Evolutionary conservation across 2,329 filamentous ascomycete species (phyloP), one percentile per base, ranked within the genome.

Genomic region (Penicillium oxalicum): DNA sequence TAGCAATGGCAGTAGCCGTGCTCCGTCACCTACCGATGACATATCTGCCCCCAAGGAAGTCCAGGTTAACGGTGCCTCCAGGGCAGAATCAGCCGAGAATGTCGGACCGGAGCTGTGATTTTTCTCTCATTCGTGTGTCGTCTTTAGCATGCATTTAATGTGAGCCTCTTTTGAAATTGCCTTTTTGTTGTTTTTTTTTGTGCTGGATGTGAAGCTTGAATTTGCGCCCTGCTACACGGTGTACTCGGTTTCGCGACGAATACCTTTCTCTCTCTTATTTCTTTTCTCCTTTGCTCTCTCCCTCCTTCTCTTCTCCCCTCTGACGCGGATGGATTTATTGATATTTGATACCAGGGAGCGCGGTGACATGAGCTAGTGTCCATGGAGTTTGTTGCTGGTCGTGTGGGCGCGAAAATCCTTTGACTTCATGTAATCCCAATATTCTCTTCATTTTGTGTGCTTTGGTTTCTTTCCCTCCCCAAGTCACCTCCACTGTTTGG

Each of bases 1-100:
- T 26, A 67, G 67, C 51, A 68, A 68, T 37, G 64, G 61, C 13
- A 64, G 64, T 26, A 68, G 66, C 38, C 59, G 59, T 36, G 61
- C 64, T 25, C 58, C 58, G 5, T 62, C 66, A n/a, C 49, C 60
- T 25, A 51, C 60, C 28, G 61, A 63, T 4, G 61, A 59, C 9
- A 55, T 56, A 11, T 48, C 50, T 34, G 57, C 48, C 27, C 57
- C 52, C 24, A 59, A 52, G 24, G 63, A 58, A 44, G 37, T 44
- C 32, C 61, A 48, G 12, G 41, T 18, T 13, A 42, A 34, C 8
- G 11, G 13, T 9, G 32, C 29, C 12, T 8, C 25, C 3, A 11
- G 32, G n/a, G 29, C 32, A n/a, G 47, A n/a, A 9, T 28, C 29
- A 33, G 26, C 39, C 13, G 42, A 51, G 13, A 18, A 43, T n/a